Evolutionary conservation across 2,329 filamentous ascomycete genomes (phyloP).

Genomic region (Blastomyces gilchristii): DNA sequence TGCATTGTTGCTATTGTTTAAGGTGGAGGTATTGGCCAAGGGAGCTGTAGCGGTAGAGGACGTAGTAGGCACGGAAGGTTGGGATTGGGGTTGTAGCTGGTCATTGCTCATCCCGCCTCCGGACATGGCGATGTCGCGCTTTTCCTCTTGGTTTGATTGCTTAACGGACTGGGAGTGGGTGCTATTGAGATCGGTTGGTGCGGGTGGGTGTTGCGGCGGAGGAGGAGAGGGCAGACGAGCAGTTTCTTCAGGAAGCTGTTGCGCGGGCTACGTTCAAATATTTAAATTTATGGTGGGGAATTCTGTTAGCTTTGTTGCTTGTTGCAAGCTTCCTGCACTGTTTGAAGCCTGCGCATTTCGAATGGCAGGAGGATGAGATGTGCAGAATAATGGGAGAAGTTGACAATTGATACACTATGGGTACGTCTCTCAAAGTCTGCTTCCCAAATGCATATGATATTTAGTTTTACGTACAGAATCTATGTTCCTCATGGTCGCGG

Average conservation of each 20-base stretch:
- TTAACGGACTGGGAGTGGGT: not conserved
- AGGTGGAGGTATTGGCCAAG: not conserved
- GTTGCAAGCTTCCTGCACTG: not conserved
- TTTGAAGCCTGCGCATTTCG: not conserved
- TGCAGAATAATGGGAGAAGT: not conserved
- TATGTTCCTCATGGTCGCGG: constrained; percentile 6
- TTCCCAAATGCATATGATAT: not conserved
- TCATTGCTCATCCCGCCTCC: constrained; percentile 6
- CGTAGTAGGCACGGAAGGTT: not conserved
- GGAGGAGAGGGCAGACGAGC: constrained; percentile 10
- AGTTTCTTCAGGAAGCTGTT: constrained; percentile 6
- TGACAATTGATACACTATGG: not conserved
- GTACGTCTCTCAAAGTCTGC: not conserved
- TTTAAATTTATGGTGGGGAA: constrained; percentile 2
- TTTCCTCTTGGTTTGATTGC: constrained; percentile 8
- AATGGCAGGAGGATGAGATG: too few species aligned
- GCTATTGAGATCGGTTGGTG: not conserved
- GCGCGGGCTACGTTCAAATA: not conserved
- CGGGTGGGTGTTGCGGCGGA: not conserved
- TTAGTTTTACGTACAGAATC: constrained; percentile 7
- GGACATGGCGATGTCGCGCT: constrained; percentile 13
- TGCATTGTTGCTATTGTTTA: not conserved
- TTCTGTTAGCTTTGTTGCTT: constrained; percentile 4
- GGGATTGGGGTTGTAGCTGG: not conserved
- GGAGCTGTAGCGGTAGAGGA: not conserved